Evolutionary conservation across 1,284 basidiomycete genomes (phyloP).

Genomic region (Chalciporus piperatoides): DNA sequence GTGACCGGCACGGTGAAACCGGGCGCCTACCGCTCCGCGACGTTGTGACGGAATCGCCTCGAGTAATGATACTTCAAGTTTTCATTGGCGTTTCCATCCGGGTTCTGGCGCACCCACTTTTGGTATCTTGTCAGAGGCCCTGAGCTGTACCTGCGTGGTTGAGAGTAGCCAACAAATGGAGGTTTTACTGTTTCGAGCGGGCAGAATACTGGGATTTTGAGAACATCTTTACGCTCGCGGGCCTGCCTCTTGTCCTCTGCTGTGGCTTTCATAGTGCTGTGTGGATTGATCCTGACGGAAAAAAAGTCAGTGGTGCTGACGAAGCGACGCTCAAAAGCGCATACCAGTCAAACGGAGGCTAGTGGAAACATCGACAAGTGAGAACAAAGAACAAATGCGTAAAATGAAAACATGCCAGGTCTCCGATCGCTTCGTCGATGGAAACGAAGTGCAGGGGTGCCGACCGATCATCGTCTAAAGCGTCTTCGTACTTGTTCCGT

Average conservation of each 20-base stretch:
- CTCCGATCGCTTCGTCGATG: constrained; percentile 59
- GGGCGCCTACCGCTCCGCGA: constrained; percentile 51
- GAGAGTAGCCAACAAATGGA: constrained; percentile 44
- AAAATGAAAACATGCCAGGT: constrained; percentile 48
- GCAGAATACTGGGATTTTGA: constrained; percentile 42
- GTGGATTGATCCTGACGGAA: constrained; percentile 48
- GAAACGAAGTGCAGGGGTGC: constrained; percentile 57
- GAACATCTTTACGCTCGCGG: constrained; percentile 31
- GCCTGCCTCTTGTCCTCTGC: constrained; percentile 32
- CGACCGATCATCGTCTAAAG: constrained; percentile 39
- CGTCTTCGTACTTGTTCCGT: constrained; percentile 34
- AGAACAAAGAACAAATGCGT: constrained; percentile 8
- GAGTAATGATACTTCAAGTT: constrained; percentile 51
- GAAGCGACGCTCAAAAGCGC: constrained; percentile 1
- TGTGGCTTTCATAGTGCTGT: constrained; percentile 35
- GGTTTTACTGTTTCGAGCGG: constrained; percentile 31
- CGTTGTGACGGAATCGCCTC: constrained; percentile 32
- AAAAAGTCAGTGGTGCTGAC: constrained; percentile 4
- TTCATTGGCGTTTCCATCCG: constrained; percentile 19
- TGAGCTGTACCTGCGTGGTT: constrained; percentile 41
- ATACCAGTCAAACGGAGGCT: constrained; percentile 66
- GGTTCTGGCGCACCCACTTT: constrained; percentile 42
- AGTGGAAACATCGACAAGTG: constrained; percentile 1
- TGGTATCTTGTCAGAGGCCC: constrained; percentile 58
- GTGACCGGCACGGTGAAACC: not conserved